Conservation (phyloP, 352 stramenopile species). For the Globisporangium solare region DNA sequence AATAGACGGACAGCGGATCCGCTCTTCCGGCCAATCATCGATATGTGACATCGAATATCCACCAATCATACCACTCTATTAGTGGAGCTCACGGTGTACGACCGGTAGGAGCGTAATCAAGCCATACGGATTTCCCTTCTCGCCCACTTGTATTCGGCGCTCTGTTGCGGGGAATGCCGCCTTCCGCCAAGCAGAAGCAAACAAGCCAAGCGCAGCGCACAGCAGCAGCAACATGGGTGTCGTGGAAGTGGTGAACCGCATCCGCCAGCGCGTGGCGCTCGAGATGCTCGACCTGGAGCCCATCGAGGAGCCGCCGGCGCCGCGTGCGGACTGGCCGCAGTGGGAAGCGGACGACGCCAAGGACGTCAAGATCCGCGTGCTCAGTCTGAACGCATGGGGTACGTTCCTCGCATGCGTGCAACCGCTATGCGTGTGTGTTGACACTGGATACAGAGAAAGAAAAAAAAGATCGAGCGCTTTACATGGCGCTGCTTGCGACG, state of each 20-base stretch:
- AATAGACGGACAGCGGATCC: constrained; percentile 1
- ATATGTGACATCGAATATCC: background rate
- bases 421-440: constrained; percentile 1
- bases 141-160: too few species aligned
- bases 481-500: background rate
- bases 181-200: too few species aligned
- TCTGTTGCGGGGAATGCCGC: too few species aligned
- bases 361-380: constrained; percentile 42
- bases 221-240: constrained; percentile 21
- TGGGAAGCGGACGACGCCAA: constrained; percentile 16
- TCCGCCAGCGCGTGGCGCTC: constrained; percentile 47
- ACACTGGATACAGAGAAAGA: background rate
- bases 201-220: too few species aligned
- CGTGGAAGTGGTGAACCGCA: constrained; percentile 28
- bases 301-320: constrained; percentile 36
- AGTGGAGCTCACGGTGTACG: background rate
- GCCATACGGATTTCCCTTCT: too few species aligned
- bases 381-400: constrained; percentile 81
- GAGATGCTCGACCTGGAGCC: constrained; percentile 60
- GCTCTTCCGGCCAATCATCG: background rate
- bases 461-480: background rate
- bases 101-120: too few species aligned
- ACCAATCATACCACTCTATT: background rate
- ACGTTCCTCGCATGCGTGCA: constrained; percentile 5
- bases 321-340: constrained; percentile 26